phyloP scores from a whole-genome alignment of 768 basidiomycete genomes.

The Trametes sanguinea region DNA sequence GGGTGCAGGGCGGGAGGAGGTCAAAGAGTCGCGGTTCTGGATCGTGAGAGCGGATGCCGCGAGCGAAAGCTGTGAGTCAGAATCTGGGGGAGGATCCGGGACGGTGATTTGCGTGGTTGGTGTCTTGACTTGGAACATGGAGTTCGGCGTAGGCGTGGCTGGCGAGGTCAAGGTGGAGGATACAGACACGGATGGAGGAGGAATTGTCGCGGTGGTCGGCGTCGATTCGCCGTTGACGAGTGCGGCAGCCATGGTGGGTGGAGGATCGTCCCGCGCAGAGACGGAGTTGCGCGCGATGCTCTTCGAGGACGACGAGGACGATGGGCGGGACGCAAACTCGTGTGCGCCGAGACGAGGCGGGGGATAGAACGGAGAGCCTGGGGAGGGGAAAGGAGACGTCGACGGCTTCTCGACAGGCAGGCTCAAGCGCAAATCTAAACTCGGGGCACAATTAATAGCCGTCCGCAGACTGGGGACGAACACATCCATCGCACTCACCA shows the following conservation, averaged over 20 bases:
- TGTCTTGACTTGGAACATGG: slow-evolving; percentile 23
- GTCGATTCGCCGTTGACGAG: slow-evolving; percentile 13
- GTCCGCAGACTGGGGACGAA: background rate
- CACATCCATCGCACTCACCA: slow-evolving; percentile 18
- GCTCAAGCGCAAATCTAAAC: slow-evolving; percentile 31
- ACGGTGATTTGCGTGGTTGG: slow-evolving; percentile 28
- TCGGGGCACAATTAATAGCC: slow-evolving; percentile 18
- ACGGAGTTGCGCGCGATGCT: slow-evolving; percentile 24
- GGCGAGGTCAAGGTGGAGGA: slow-evolving; percentile 19
- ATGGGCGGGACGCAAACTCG: slow-evolving; percentile 61
- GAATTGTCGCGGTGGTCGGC: slow-evolving; percentile 12
- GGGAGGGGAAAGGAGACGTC: slow-evolving; percentile 56
- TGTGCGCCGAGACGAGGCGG: slow-evolving; percentile 67
- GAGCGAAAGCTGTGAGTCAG: slow-evolving; percentile 15
- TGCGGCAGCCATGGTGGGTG: slow-evolving; percentile 3
- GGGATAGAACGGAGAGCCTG: slow-evolving; percentile 66
- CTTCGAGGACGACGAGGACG: slow-evolving; percentile 25
- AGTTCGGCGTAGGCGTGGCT: slow-evolving; percentile 23
- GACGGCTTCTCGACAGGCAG: slow-evolving; percentile 45
- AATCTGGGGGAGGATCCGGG: slow-evolving; percentile 24
- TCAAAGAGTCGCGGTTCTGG: slow-evolving; percentile 38
- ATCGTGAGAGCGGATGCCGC: slow-evolving; percentile 35
- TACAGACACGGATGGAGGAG: slow-evolving; percentile 10
- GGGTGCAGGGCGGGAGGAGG: slow-evolving; percentile 59
- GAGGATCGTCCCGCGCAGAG: slow-evolving; percentile 5